Evolutionary conservation across 2,329 filamentous ascomycete species (phyloP).

Genomic region (Diatrype stigma): DNA sequence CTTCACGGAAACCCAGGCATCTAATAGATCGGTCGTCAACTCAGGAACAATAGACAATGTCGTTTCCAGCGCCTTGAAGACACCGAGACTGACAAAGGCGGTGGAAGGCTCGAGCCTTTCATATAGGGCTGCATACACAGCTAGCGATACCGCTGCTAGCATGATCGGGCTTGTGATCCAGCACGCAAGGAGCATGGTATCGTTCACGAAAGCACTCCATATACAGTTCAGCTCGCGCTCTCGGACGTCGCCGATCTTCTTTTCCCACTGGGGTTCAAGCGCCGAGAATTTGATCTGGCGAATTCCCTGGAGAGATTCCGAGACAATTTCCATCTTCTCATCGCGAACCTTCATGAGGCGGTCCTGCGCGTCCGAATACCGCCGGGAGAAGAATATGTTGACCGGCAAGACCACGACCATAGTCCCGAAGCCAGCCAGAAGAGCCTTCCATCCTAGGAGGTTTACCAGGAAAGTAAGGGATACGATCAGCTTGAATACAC

Average conservation of each 20-base stretch:
- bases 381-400: slow-evolving; percentile 63
- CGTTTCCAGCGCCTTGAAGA: slow-evolving; percentile 71
- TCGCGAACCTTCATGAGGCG: slow-evolving; percentile 72
- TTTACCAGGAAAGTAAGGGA: slow-evolving; percentile 63
- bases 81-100: slow-evolving; percentile 72
- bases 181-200: slow-evolving; percentile 59
- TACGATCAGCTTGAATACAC: slow-evolving; percentile 58
- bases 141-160: slow-evolving; percentile 66
- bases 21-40: slow-evolving; percentile 64
- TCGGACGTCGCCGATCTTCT: slow-evolving; percentile 61
- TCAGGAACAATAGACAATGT: slow-evolving; percentile 69
- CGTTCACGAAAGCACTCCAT: slow-evolving; percentile 62
- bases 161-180: slow-evolving; percentile 73
- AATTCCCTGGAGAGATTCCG: slow-evolving; percentile 74
- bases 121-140: slow-evolving; percentile 62
- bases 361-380: slow-evolving; percentile 62
- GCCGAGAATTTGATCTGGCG: slow-evolving; percentile 83
- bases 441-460: slow-evolving; percentile 67
- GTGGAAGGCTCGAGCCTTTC: slow-evolving; percentile 65
- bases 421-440: slow-evolving; percentile 60
- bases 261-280: slow-evolving; percentile 70
- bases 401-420: slow-evolving; percentile 63
- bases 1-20: slow-evolving; percentile 68
- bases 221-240: slow-evolving; percentile 63
- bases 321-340: slow-evolving; percentile 69